Base-by-base conservation (phyloP, 2,329 filamentous ascomycete genomes). In the Passalora sequoiae region DNA sequence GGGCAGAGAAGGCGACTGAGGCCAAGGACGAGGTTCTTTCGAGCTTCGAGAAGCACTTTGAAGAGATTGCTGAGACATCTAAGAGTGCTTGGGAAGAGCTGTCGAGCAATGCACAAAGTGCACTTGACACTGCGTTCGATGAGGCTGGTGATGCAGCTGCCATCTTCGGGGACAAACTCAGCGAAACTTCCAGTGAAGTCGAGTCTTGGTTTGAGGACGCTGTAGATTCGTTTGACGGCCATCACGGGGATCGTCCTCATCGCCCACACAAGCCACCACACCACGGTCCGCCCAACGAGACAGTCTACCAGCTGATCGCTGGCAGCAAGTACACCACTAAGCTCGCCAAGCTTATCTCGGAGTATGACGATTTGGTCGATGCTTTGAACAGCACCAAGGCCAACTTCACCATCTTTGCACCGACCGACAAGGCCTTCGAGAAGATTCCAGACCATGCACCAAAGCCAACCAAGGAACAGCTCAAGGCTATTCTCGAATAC, bases 391-490 rank as follows among this genome's bases (percentile, higher is more conserved):
- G 77, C 58, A 91, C 86, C 1, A 68, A 76, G 25, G 71, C 77
- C 16, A 89, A 91, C 64, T 79, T 83, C 59, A 95, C 89, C 1
- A 66, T 92, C 38, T 94, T 95, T 58, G 84, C 86, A 2, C 89
- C 89, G 0, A 80, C 78, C 1, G 80, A 95, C 62, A 69, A 74
- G 38, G 88, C 88, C 0, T 91, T 96, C 56, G 78, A 83, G 46
- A 78, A 76, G 66, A 73, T 80, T 39, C 75, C 75, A 1, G 65
- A 76, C 49, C 66, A 76, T 46, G 69, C 66, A 40, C 66, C 63
- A 57, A 80, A 86, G 67, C 82, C 81, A 4, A 75, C 76, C 44
- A 83, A 87, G 64, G 81, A 91, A 56, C 67, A 81, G 33, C 63
- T 94, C 49, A 78, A 86, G 68, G 72, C 74, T 40, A 60, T 89